These are phyloP conservation scores for Cercospora sp. DNA, from an alignment of 2,329 filamentous ascomycete species.

Conservation along the genomic window DNA sequence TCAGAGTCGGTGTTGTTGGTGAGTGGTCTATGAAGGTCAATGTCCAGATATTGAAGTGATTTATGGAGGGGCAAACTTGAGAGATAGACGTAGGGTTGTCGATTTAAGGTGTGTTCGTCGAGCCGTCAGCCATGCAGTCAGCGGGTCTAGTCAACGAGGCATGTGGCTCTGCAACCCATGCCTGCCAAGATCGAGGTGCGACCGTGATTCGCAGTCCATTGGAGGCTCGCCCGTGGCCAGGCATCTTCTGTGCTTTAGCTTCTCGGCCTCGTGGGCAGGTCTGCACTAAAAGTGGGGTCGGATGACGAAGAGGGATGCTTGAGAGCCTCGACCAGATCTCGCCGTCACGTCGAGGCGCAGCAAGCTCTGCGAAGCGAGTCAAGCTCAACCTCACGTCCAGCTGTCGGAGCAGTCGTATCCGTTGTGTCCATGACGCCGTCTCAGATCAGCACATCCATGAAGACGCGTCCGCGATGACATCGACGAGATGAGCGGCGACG, in stretches of 20 bases:
- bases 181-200: slow-evolving; percentile 8
- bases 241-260: background rate
- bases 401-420: background rate
- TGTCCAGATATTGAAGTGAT: too few species aligned
- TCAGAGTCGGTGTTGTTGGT: background rate
- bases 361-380: background rate
- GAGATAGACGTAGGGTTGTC: background rate
- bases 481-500: background rate
- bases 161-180: background rate
- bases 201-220: slow-evolving; percentile 12
- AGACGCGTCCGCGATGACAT: background rate
- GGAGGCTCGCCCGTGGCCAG: background rate
- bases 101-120: slow-evolving; percentile 4
- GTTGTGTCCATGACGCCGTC: background rate
- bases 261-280: slow-evolving; percentile 3
- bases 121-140: slow-evolving; percentile 12
- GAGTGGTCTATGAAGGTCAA: background rate
- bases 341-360: background rate
- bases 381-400: background rate
- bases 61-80: background rate
- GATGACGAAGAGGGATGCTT: slow-evolving; percentile 2
- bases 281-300: slow-evolving; percentile 1
- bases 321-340: background rate
- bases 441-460: background rate
- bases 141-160: slow-evolving; percentile 5